phyloP scores from a whole-genome alignment of 2,329 filamentous ascomycete species.

The Ophidiomyces ophidiicola region DNA sequence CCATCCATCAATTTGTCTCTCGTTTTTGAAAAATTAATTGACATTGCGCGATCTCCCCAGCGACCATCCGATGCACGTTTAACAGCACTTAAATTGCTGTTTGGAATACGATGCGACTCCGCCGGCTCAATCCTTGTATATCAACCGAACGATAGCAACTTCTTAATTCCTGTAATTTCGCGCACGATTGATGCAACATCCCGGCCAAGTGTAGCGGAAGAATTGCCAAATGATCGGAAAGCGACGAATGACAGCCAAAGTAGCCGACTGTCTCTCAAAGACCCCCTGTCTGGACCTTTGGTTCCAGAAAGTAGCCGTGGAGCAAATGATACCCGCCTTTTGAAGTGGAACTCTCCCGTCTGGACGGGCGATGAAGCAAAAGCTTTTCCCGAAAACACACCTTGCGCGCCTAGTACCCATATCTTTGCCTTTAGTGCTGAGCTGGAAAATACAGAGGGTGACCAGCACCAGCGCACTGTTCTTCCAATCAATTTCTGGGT shows the following conservation, averaged over 20 bases:
- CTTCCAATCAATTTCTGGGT: constrained; percentile 52
- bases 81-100: constrained; percentile 64
- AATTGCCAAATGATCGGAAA: constrained; percentile 26
- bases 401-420: constrained; percentile 37
- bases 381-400: constrained; percentile 43
- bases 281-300: constrained; percentile 20
- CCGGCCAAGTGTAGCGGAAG: constrained; percentile 34
- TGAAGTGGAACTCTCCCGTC: constrained; percentile 34
- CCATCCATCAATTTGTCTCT: constrained; percentile 53
- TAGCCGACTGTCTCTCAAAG: constrained; percentile 25
- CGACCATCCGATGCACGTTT: constrained; percentile 59
- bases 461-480: constrained; percentile 40
- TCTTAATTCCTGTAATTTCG: constrained; percentile 58
- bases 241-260: constrained; percentile 26
- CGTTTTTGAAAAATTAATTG: constrained; percentile 52
- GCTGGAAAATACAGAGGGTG: constrained; percentile 20
- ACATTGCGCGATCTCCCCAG: constrained; percentile 47
- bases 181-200: constrained; percentile 46
- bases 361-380: constrained; percentile 48
- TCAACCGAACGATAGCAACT: constrained; percentile 56
- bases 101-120: constrained; percentile 72
- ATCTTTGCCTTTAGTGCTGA: constrained; percentile 37
- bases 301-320: constrained; percentile 26
- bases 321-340: constrained; percentile 23
- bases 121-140: constrained; percentile 63